Base-by-base conservation (phyloP, 768 basidiomycete genomes). In the Pleurotus cornucopiae region DNA sequence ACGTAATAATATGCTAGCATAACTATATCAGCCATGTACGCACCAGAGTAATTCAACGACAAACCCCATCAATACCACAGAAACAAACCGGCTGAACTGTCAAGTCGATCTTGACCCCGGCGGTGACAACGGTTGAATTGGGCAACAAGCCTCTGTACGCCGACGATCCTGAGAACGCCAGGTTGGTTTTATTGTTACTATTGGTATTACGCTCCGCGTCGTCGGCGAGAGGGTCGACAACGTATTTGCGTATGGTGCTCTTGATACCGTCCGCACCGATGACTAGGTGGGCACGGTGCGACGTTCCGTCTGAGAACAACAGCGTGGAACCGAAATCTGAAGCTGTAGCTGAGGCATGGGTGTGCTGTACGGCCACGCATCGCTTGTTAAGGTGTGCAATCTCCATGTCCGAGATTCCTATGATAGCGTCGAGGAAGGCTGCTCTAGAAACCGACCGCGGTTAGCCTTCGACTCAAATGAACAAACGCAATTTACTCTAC, bases 211-310 rank as follows among this genome's bases (percentile, higher is more conserved):
- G 9, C 30, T 11, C 30, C 14, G 58, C 58, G 1, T 61, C 63
- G n/a, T 67, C 70, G 2, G 68, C 61, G 2, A 34, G 30, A 34
- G 30, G 9, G 11, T 34, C 30, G 30, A 34, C 30, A 13, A 82
- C 73, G 49, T 67, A 69, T 40, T 58, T 59, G 39, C 81, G 76
- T 14, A 73, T 65, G 3, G 65, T 60, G 59, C 82, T 84, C 67
- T 79, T 84, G 49, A 78, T 70, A 6, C 81, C 81, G 57, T 83
- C 81, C 3, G 78, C 76, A 60, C 78, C 80, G 39, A 84, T 68
- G 4, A 83, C 71, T 4, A 83, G 62, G 55, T 81, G 78, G 3
- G 78, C 67, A 58, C 75, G 72, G 55, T 76, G 67, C 0, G 66
- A 71, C 11, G 75, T 77, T 5, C 78, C 78, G 58, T 84, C 82